Percentiles rank a stretch among this genome's conserved stretches.
phyloP scores from a whole-genome alignment of 192 early-diverging fungal species.

The Ramicandelaber brevisporus region DNA sequence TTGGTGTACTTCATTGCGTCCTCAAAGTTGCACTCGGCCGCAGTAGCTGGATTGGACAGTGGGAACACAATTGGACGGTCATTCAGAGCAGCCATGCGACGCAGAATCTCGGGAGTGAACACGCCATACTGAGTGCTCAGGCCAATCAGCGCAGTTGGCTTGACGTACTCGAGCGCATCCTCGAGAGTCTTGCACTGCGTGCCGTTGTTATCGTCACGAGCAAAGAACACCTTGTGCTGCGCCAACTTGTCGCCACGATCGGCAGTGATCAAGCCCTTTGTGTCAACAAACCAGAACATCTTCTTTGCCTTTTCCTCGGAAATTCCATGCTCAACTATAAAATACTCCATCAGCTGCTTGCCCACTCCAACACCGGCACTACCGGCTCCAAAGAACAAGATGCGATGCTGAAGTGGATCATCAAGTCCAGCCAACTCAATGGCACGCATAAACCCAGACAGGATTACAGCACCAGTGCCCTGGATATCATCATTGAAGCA shows the following conservation, averaged over 20 bases:
- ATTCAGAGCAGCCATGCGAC: conserved; percentile 48
- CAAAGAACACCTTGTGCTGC: conserved; percentile 65
- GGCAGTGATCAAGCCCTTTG: conserved; percentile 69
- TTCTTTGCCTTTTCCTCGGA: conserved; percentile 40
- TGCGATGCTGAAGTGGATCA: conserved; percentile 46
- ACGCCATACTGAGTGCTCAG: conserved; percentile 52
- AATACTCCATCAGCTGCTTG: conserved; percentile 63
- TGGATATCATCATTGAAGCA: conserved; percentile 95
- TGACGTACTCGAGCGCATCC: conserved; percentile 61
- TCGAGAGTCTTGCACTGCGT: conserved; percentile 40
- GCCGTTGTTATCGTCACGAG: conserved; percentile 63
- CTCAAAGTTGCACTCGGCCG: conserved; percentile 90
- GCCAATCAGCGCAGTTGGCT: conserved; percentile 77
- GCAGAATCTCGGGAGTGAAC: conserved; percentile 44
- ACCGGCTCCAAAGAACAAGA: conserved; percentile 86
- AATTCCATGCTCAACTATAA: conserved; percentile 44
- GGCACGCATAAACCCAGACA: conserved; percentile 79
- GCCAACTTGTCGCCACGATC: conserved; percentile 71
- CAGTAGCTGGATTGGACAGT: conserved; percentile 61
- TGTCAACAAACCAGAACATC: conserved; percentile 69
- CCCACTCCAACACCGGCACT: conserved; percentile 90
- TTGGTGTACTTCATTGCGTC: conserved; percentile 65
- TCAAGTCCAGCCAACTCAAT: conserved; percentile 34
- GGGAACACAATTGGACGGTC: conserved; percentile 73
- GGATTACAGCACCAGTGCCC: conserved; percentile 81